Evolutionary conservation across 1,284 basidiomycete genomes (phyloP).

Genomic region (Irpex sp.): DNA sequence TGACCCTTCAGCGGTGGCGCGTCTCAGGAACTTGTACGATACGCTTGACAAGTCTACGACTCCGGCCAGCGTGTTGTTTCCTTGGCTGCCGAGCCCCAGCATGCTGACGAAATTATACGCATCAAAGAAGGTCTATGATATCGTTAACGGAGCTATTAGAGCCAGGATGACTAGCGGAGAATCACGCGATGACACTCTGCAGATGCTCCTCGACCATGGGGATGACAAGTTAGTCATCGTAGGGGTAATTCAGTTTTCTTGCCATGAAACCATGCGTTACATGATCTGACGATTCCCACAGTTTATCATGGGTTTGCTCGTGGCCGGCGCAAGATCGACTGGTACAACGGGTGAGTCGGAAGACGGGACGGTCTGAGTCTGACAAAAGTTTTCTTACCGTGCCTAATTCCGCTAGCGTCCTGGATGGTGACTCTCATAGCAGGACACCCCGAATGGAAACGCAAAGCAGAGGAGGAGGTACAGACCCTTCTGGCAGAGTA

Average conservation of each 20-base stretch:
- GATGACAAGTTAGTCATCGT: constrained; percentile 66
- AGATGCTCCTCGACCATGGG: constrained; percentile 63
- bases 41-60: constrained; percentile 64
- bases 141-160: constrained; percentile 53
- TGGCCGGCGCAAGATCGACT: constrained; percentile 72
- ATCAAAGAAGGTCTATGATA: constrained; percentile 70
- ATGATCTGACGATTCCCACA: constrained; percentile 26
- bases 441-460: constrained; percentile 58
- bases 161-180: constrained; percentile 51
- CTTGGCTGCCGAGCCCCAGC: constrained; percentile 69
- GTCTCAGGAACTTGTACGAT: constrained; percentile 62
- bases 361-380: background rate
- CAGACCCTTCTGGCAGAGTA: constrained; percentile 57
- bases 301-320: constrained; percentile 77
- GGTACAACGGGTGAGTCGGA: constrained; percentile 55
- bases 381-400: constrained; percentile 13
- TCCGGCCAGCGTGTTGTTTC: constrained; percentile 63
- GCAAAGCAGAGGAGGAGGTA: constrained; percentile 53
- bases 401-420: constrained; percentile 40
- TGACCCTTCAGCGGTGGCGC: constrained; percentile 52
- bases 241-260: constrained; percentile 42
- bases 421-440: constrained; percentile 71
- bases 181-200: constrained; percentile 60
- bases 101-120: constrained; percentile 65
- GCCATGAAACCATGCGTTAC: constrained; percentile 1